Evolutionary conservation across 768 basidiomycete species (phyloP).

Genomic region (Dioszegia aurantiaca): DNA sequence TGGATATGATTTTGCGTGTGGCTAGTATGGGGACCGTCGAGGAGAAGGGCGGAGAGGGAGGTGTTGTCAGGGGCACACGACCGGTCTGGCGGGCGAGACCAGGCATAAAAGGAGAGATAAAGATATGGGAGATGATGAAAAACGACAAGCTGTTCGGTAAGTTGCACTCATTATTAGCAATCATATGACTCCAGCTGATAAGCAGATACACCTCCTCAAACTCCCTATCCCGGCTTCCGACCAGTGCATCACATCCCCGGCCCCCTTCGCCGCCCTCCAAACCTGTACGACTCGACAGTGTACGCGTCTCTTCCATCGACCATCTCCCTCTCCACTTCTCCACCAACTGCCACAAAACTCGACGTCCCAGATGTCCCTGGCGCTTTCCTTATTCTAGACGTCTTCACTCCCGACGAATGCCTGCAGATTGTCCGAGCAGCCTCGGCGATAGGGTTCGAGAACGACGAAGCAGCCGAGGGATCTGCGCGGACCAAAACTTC

Average conservation of each 20-base stretch:
- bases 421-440: conserved; percentile 56
- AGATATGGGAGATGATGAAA: conserved; percentile 45
- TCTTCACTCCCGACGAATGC: conserved; percentile 57
- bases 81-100: conserved; percentile 41
- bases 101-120: conserved; percentile 30
- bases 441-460: conserved; percentile 57
- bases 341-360: conserved; percentile 38
- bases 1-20: conserved; percentile 59
- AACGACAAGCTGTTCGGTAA: conserved; percentile 30
- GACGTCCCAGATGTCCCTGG: conserved; percentile 58
- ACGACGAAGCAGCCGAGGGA: conserved; percentile 59
- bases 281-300: conserved; percentile 59
- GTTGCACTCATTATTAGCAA: neutral
- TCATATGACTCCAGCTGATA: conserved; percentile 8
- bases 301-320: conserved; percentile 54
- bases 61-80: conserved; percentile 28
- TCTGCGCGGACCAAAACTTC: conserved; percentile 56
- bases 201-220: conserved; percentile 26
- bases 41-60: conserved; percentile 15
- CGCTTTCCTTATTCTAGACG: conserved; percentile 58
- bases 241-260: conserved; percentile 55
- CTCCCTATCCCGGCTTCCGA: conserved; percentile 34
- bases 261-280: conserved; percentile 59
- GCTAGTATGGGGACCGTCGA: conserved; percentile 37
- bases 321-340: conserved; percentile 50